Percentiles rank a stretch among this genome's conserved stretches.
phyloP scores from a whole-genome alignment of 768 basidiomycete species.

The Xerocomus brunneocitrinus region DNA sequence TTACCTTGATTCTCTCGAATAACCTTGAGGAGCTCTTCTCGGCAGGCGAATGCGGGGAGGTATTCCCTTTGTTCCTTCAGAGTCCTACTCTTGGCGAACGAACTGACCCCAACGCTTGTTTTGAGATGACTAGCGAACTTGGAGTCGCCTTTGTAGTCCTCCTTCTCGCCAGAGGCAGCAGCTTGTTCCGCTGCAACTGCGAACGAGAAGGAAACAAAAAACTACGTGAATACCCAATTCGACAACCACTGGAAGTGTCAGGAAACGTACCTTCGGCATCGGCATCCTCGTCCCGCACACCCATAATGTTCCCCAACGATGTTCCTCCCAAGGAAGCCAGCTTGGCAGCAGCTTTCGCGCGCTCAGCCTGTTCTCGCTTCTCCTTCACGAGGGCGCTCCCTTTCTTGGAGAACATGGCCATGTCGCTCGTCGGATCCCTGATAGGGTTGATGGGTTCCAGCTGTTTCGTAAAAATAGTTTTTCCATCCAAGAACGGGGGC shows the following conservation, averaged over 20 bases:
- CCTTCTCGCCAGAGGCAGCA: conserved; percentile 48
- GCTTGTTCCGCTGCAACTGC: conserved; percentile 52
- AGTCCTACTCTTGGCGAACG: conserved; percentile 76
- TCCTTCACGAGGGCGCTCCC: conserved; percentile 93
- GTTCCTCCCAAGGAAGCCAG: conserved; percentile 90
- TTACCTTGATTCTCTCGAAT: no score
- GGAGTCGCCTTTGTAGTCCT: conserved; percentile 87
- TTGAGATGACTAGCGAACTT: conserved; percentile 97
- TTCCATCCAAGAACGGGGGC: conserved; percentile 96
- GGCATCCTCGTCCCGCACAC: conserved; percentile 91
- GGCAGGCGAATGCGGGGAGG: conserved; percentile 93
- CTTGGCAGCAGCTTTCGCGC: conserved; percentile 95
- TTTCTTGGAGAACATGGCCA: conserved; percentile 95
- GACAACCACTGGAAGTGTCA: conserved; percentile 29
- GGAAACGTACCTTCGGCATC: conserved; percentile 78
- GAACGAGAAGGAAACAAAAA: conserved; percentile 30
- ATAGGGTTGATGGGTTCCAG: conserved; percentile 97
- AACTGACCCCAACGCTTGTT: conserved; percentile 66
- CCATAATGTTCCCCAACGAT: conserved; percentile 92
- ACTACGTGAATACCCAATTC: conserved; percentile 81
- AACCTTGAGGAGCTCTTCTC: no score
- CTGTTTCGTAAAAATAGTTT: conserved; percentile 93
- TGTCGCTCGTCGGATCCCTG: conserved; percentile 86
- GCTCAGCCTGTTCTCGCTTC: conserved; percentile 93
- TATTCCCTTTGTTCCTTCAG: conserved; percentile 96